Base-by-base conservation (phyloP, 768 basidiomycete species). In the Neoboletus subvelutipes region DNA sequence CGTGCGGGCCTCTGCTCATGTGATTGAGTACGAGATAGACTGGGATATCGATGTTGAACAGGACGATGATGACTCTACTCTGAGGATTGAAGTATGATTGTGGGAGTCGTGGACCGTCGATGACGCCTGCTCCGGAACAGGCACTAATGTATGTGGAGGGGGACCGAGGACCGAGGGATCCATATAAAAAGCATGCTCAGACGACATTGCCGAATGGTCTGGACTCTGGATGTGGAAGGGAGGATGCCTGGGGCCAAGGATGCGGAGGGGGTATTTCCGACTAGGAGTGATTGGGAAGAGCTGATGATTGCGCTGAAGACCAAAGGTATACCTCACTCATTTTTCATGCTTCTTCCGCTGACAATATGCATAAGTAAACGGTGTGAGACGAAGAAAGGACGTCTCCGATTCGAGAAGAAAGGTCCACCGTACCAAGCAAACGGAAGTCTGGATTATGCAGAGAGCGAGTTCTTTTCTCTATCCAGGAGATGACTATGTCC, bases 401-500 rank as follows among this genome's bases (percentile, higher is more conserved):
- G n/a, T n/a, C n/a, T n/a, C n/a, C n/a, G n/a, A n/a, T n/a, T n/a
- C n/a, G n/a, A n/a, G n/a, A n/a, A n/a, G n/a, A n/a, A n/a, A n/a
- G n/a, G n/a, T n/a, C n/a, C 86, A 18, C 90, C 89, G 0, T 77
- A 79, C 28, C 76, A 76, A 7, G 67, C 81, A n/a, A 89, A 92
- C 66, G 90, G 90, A n/a, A 91, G 89, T 92, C 36, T n/a, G n/a
- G 84, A 90, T 70, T 90, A 89, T 62, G 62, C 78, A 29, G 83
- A 89, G 70, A 83, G 88, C 89, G 65, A 40, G 84, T 74, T 3
- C 31, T n/a, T n/a, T 17, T 50, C 33, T 34, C 2, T 49, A 42
- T 43, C 22, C 20, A 34, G 17, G 47, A 20, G n/a, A 22, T 37
- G 39, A 2, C 36, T 11, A 40, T 39, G 37, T 37, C 26, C 26